Conservation (phyloP, 345 rosid genomes). For the Combretum micranthum region DNA sequence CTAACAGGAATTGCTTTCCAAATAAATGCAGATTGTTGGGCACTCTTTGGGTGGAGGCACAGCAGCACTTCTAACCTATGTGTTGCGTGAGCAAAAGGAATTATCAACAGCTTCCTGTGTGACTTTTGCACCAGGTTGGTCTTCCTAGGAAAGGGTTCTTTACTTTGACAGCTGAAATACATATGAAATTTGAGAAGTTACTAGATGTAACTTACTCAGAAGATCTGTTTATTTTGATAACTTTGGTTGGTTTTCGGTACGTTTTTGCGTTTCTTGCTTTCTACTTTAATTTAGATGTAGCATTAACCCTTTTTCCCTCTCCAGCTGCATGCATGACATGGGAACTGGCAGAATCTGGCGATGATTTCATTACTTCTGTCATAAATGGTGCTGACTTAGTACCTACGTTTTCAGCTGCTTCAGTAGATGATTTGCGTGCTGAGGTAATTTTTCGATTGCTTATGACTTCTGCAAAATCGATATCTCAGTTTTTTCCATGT, state of each 20-base stretch:
- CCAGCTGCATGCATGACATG: slow-evolving; percentile 99
- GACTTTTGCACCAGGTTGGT: slow-evolving; percentile 87
- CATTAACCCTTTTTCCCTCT: background rate
- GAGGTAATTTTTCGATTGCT: slow-evolving; percentile 42
- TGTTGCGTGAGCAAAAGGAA: slow-evolving; percentile 72
- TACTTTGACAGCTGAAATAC: no score
- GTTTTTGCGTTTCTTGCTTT: background rate
- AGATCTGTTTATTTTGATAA: background rate
- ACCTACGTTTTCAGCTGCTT: slow-evolving; percentile 93
- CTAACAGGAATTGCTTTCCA: slow-evolving; percentile 7
- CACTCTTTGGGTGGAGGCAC: slow-evolving; percentile 98
- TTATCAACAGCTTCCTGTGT: slow-evolving; percentile 63
- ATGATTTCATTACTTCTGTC: slow-evolving; percentile 62
- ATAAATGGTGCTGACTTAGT: slow-evolving; percentile 89
- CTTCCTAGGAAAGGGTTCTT: background rate
- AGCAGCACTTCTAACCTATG: slow-evolving; percentile 85
- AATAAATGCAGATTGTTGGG: slow-evolving; percentile 61
- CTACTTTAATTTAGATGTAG: background rate
- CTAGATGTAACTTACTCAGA: background rate
- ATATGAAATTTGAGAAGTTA: background rate
- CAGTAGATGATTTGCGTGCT: slow-evolving; percentile 85
- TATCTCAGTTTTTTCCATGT: background rate
- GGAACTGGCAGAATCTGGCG: slow-evolving; percentile 95
- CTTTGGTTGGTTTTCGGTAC: background rate
- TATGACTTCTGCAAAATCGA: background rate